Percentiles rank a stretch among this genome's conserved stretches.
phyloP scores from a whole-genome alignment of 2,329 filamentous ascomycete genomes.

The Sclerotinia trifoliorum region DNA sequence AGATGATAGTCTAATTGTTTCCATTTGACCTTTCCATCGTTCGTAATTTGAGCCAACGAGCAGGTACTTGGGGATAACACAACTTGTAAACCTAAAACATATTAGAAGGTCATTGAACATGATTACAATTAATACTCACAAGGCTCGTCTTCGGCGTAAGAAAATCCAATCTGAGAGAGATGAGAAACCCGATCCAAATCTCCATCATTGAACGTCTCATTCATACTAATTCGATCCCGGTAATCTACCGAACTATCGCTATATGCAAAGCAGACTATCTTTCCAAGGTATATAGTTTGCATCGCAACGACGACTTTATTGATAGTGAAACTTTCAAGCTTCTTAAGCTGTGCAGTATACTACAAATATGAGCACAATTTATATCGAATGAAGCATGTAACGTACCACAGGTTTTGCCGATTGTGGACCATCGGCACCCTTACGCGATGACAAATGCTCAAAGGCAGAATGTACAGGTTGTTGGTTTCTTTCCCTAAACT shows the following conservation, averaged over 20 bases:
- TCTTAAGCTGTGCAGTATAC: slow-evolving; percentile 53
- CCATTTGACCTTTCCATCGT: slow-evolving; percentile 60
- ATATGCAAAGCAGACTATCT: slow-evolving; percentile 68
- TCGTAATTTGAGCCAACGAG: slow-evolving; percentile 57
- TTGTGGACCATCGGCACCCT: slow-evolving; percentile 44
- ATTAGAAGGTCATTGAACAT: slow-evolving; percentile 8
- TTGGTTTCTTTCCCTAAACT: slow-evolving; percentile 60
- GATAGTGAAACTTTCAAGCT: slow-evolving; percentile 64
- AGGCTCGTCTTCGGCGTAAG: slow-evolving; percentile 63
- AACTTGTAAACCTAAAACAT: slow-evolving; percentile 53
- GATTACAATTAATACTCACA: slow-evolving; percentile 49
- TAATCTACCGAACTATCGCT: slow-evolving; percentile 82
- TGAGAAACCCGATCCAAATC: slow-evolving; percentile 66
- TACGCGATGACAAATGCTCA: slow-evolving; percentile 68
- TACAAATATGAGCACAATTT: slow-evolving; percentile 32
- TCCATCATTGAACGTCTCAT: slow-evolving; percentile 61
- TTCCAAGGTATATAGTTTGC: slow-evolving; percentile 67
- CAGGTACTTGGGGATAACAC: slow-evolving; percentile 60
- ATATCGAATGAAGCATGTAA: slow-evolving; percentile 20
- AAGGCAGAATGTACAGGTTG: slow-evolving; percentile 72
- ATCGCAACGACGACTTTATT: slow-evolving; percentile 71
- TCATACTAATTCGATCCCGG: slow-evolving; percentile 72
- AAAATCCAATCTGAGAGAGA: slow-evolving; percentile 75
- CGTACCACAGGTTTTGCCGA: slow-evolving; percentile 33
- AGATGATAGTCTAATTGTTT: slow-evolving; percentile 52